A percentile compares a stretch with the other conserved stretches of the same genome.
phyloP scores from a whole-genome alignment of 139 green algal genomes.

The Coelastrella sp. region DNA sequence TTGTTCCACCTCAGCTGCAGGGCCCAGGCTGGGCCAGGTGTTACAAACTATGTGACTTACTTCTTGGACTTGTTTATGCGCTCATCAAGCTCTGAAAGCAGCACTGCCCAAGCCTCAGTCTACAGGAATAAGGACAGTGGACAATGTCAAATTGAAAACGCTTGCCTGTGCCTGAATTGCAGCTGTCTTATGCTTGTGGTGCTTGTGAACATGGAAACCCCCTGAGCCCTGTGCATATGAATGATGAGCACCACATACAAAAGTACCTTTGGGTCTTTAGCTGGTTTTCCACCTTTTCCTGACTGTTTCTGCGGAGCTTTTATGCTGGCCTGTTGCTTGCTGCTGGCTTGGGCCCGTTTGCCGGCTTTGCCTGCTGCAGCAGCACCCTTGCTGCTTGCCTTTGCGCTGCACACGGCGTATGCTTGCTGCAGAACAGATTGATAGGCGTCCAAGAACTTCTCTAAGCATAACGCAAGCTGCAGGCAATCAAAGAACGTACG shows the following conservation, averaged over 20 bases:
- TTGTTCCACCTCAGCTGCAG: too few species aligned
- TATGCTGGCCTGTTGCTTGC: neutral
- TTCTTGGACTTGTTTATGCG: conserved; percentile 40
- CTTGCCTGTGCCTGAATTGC: neutral
- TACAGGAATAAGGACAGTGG: neutral
- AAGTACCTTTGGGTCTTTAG: conserved; percentile 14
- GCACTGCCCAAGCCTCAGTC: neutral
- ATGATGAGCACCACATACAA: neutral
- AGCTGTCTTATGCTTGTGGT: neutral
- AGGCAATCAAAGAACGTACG: neutral
- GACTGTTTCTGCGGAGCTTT: neutral
- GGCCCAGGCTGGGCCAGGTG: too few species aligned
- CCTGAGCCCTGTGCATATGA: too few species aligned
- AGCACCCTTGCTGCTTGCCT: neutral
- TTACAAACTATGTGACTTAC: neutral
- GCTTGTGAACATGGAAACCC: too few species aligned
- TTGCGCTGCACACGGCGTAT: neutral
- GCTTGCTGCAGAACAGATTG: neutral
- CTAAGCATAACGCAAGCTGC: conserved; percentile 18
- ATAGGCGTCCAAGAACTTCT: neutral
- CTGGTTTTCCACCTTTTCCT: neutral
- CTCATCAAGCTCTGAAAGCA: conserved; percentile 29
- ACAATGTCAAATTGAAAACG: neutral
- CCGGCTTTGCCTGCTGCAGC: neutral
- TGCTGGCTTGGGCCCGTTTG: neutral